Evolutionary conservation across 1,139 yeast genomes (phyloP).

Genomic region (Diutina ranongensis): DNA sequence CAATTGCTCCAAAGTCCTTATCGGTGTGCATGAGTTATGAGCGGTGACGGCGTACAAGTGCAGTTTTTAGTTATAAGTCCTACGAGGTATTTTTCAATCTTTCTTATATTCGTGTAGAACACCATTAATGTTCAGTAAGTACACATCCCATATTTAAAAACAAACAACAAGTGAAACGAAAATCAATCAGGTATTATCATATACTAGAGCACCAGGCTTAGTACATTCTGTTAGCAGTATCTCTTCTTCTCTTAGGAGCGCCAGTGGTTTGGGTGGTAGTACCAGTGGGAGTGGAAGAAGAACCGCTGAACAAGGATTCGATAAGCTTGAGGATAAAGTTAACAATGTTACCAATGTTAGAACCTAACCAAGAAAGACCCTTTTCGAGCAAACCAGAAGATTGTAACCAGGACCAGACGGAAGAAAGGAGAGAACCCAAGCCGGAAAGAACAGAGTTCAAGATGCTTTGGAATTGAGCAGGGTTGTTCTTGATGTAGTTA

Average conservation of each 20-base stretch:
- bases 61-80: no score
- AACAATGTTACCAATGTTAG: constrained; percentile 19
- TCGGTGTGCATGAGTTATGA: no score
- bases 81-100: no score
- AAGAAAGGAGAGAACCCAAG: constrained; percentile 26
- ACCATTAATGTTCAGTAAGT: background rate
- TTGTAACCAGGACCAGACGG: constrained; percentile 29
- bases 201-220: background rate
- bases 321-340: constrained; percentile 19
- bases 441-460: constrained; percentile 23
- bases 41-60: no score
- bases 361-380: constrained; percentile 20
- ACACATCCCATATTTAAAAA: background rate
- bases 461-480: constrained; percentile 22
- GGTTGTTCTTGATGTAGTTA: constrained; percentile 18
- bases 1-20: no score
- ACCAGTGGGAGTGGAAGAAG: background rate
- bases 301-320: constrained; percentile 11
- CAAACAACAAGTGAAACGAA: background rate
- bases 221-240: background rate
- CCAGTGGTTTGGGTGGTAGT: constrained; percentile 10
- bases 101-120: no score
- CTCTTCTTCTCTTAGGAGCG: constrained; percentile 8
- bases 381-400: constrained; percentile 24
- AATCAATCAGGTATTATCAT: background rate